A percentile compares a stretch with the other conserved stretches of the same genome.
These are phyloP conservation scores for Colletotrichum lini DNA, from an alignment of 2,329 filamentous ascomycete species.

Conservation along the genomic window DNA sequence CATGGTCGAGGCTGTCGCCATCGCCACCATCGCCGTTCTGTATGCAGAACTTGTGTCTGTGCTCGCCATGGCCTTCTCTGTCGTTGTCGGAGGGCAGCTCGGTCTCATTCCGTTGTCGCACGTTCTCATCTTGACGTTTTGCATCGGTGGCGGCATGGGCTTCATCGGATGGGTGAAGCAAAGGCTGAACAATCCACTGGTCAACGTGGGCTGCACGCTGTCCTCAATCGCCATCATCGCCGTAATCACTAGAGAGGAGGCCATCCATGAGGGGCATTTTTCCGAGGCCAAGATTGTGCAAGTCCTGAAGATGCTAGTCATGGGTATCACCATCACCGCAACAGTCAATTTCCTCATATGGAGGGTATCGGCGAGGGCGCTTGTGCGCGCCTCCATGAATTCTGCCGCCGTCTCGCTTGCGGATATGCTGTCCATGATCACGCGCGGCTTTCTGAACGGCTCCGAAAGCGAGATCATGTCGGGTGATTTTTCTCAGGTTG, in stretches of 20 bases:
- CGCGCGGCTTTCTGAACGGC: constrained; percentile 86
- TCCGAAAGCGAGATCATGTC: constrained; percentile 83
- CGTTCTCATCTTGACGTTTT: constrained; percentile 83
- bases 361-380: constrained; percentile 81
- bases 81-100: constrained; percentile 68
- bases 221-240: constrained; percentile 91
- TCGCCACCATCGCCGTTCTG: constrained; percentile 82
- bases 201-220: constrained; percentile 88
- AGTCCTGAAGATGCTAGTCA: constrained; percentile 85
- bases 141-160: constrained; percentile 88
- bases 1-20: constrained; percentile 87
- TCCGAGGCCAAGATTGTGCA: constrained; percentile 86
- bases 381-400: constrained; percentile 81
- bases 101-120: constrained; percentile 81
- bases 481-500: constrained; percentile 73
- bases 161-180: constrained; percentile 92
- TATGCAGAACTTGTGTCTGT: constrained; percentile 80
- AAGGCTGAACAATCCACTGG: constrained; percentile 81
- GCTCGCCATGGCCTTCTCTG: constrained; percentile 89
- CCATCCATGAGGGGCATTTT: constrained; percentile 86
- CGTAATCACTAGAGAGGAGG: constrained; percentile 90
- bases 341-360: constrained; percentile 83
- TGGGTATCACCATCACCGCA: constrained; percentile 81
- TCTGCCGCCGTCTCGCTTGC: constrained; percentile 82
- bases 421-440: constrained; percentile 86